Conservation (phyloP, 768 basidiomycete species). For the Russula earlei region DNA sequence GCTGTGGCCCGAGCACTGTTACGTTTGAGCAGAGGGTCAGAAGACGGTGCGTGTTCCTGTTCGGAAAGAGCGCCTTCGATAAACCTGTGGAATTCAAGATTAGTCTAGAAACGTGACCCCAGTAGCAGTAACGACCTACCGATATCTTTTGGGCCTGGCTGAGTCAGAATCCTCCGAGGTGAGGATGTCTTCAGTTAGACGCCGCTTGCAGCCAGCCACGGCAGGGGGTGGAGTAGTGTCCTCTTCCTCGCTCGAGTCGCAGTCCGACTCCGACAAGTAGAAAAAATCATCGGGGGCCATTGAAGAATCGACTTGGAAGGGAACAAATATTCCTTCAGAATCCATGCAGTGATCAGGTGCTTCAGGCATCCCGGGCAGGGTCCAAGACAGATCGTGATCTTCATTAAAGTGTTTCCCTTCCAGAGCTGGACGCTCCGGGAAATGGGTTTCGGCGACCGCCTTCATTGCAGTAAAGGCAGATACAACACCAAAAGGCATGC, state of each 20-base stretch:
- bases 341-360: neutral
- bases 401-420: neutral
- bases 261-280: neutral
- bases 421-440: constrained; percentile 18
- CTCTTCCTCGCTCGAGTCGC: constrained; percentile 3
- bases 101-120: no score
- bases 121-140: neutral
- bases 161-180: neutral
- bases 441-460: constrained; percentile 24
- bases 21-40: no score
- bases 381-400: no score
- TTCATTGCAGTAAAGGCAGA: constrained; percentile 26
- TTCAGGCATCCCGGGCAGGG: no score
- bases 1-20: no score
- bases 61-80: no score
- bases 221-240: constrained; percentile 11
- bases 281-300: neutral
- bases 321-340: neutral
- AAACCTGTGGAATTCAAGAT: no score
- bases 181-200: neutral
- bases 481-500: constrained; percentile 4
- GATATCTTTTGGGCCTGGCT: constrained; percentile 1
- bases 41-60: no score
- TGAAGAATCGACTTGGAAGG: neutral
- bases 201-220: constrained; percentile 13